These are phyloP conservation scores for Akanthomyces muscarius DNA, from an alignment of 2,329 filamentous ascomycete genomes.

Conservation along the genomic window DNA sequence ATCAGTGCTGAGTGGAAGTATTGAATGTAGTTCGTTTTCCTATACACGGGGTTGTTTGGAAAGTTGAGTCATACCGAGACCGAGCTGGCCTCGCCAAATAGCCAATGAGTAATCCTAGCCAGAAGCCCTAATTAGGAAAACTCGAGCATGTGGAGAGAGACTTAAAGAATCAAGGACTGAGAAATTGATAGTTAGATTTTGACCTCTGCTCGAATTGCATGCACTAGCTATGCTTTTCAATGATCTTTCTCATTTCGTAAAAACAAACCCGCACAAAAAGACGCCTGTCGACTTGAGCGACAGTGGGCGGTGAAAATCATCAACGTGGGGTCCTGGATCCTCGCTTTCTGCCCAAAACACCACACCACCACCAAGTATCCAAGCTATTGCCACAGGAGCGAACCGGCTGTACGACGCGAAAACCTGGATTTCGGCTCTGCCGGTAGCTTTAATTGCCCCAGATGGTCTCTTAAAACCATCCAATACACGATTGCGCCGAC, in stretches of 20 bases:
- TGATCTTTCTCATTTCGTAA: background rate
- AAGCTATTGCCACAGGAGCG: background rate
- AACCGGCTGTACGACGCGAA: background rate
- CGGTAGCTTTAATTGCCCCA: conserved; percentile 13
- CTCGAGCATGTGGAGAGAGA: background rate
- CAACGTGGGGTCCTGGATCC: conserved; percentile 15
- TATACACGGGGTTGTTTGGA: no score
- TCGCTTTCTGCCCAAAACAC: conserved; percentile 18
- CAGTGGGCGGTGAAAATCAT: conserved; percentile 18
- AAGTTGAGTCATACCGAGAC: conserved; percentile 11
- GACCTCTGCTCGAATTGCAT: background rate
- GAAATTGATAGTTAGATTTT: background rate
- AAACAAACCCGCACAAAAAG: background rate
- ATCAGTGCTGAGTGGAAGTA: background rate
- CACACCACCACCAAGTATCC: background rate
- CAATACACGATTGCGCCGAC: conserved; percentile 19
- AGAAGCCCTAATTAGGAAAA: conserved; percentile 13
- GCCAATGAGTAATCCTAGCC: background rate
- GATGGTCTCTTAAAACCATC: conserved; percentile 6
- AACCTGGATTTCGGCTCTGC: background rate
- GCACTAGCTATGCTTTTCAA: background rate
- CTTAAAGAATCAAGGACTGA: background rate
- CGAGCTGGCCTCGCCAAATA: background rate
- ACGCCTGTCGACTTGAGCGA: background rate
- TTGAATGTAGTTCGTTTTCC: background rate